Evolutionary conservation across 768 basidiomycete genomes (phyloP).

Genomic region (Pleurotus pulmonarius): DNA sequence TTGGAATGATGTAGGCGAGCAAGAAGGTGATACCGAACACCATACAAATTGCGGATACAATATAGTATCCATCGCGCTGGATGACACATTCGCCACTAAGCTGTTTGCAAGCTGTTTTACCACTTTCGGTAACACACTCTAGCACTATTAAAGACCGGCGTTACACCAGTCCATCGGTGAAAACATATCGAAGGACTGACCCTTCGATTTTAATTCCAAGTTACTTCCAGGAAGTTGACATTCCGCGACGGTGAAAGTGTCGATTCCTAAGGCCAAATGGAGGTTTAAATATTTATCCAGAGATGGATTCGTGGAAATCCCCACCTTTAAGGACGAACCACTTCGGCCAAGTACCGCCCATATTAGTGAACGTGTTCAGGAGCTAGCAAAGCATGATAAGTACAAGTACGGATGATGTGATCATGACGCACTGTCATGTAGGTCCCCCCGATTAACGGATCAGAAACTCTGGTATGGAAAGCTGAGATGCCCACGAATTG

Average conservation of each 20-base stretch:
- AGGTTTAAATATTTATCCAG: background rate
- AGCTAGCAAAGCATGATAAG: slow-evolving; percentile 46
- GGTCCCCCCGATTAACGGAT: slow-evolving; percentile 95
- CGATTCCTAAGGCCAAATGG: slow-evolving; percentile 59
- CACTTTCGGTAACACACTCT: slow-evolving; percentile 92
- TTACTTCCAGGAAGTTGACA: slow-evolving; percentile 69
- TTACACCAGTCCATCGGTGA: no score
- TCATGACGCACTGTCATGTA: slow-evolving; percentile 89
- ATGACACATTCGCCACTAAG: slow-evolving; percentile 80
- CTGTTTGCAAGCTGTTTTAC: slow-evolving; percentile 72
- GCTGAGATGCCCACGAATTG: slow-evolving; percentile 99
- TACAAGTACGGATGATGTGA: background rate
- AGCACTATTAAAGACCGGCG: slow-evolving; percentile 38
- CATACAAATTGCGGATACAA: slow-evolving; percentile 77
- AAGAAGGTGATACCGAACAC: slow-evolving; percentile 71
- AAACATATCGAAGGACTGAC: slow-evolving; percentile 27
- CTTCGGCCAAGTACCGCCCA: slow-evolving; percentile 98
- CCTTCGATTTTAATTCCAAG: slow-evolving; percentile 48
- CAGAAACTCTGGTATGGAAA: slow-evolving; percentile 95
- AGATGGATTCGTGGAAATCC: background rate
- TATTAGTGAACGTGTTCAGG: slow-evolving; percentile 91
- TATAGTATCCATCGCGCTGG: slow-evolving; percentile 90
- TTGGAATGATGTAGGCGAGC: slow-evolving; percentile 76
- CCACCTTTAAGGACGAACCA: slow-evolving; percentile 91
- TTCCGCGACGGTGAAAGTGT: slow-evolving; percentile 79